Base-by-base conservation (phyloP, 1,284 basidiomycete species). In the Heliocybe sulcata region DNA sequence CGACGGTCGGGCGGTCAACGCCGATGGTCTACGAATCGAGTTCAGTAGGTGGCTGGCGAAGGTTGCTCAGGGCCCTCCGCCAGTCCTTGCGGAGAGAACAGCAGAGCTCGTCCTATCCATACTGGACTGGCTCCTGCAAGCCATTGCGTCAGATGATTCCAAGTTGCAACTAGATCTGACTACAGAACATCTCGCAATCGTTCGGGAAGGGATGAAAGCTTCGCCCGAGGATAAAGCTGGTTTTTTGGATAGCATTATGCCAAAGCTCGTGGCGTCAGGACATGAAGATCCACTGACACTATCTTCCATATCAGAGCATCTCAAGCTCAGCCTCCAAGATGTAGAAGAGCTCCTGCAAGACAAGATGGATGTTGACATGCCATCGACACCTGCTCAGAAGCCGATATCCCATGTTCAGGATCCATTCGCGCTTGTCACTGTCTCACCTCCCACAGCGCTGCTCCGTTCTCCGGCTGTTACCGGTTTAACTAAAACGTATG, bases 401-500 rank as follows among this genome's bases (percentile, higher is more conserved):
- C 80, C 56, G 68, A 79, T 59, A 69, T 82, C 69, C 69, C 83
- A 63, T 64, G 82, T 45, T 72, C 60, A 64, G 19, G 61, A 72
- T 57, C 65, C 73, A 52, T 66, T 75, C 38, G 69, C 66, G 38
- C 65, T 75, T 33, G 75, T 83, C 23, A 75, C 83, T 2, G 77
- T 85, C 20, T 87, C 85, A 1, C 88, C 88, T 1, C 84, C 85
- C 10, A 81, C 82, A 3, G 80, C 86, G 9, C 61, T 90, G 19
- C 72, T 91, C 48, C 77, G 87, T 48, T 87, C 85, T 1, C 86
- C 87, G 0, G 84, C 82, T 1, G 80, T 83, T 23, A 86, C 85
- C 0, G 85, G 86, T n/a, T 73, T 91, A 29, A 90, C 89, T 16
- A 92, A 90, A 71, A 90, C 78, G 56, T 92, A 91, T 61, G 66